Base-by-base conservation (phyloP, 148 eudicot genomes). In the Rhododendron simsii region DNA sequence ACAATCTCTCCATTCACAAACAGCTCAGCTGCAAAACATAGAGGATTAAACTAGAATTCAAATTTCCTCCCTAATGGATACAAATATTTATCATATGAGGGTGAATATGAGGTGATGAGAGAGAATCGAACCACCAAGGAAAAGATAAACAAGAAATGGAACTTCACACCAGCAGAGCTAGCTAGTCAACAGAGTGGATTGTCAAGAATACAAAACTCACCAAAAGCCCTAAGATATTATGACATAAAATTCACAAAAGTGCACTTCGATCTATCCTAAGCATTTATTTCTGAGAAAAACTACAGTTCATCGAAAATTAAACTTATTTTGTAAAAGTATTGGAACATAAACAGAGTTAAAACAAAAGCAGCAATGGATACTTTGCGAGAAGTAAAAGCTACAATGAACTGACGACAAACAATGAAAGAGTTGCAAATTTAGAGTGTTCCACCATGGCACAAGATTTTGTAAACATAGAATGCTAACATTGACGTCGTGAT, bases 1-100 rank as follows among this genome's bases (percentile, higher is more conserved):
- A 97, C 99, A 11, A 97, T 97, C 90, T 95, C 99, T 33, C 99
- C 99, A 84, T 97, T 94, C 59, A 97, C 99, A 80, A 89, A 92
- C 63, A 97, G 92, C 92, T 97, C 99, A 84, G 96, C 99, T 95
- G 91, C 85, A 87, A 45, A 82, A 73, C 44, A 89, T 7, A 86
- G 6, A 33, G 39, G 41, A 83, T 37, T 53, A 81, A 65, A 28
- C 67, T 33, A 81, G 6, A 28, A 7, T 81, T 14, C 28, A 50
- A 78, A 47, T n/a, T 3, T 30, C 57, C 55, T 6, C 20, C 4
- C 20, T 0, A 33, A 73, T 11, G 77, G 33, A 2, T 8, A 74
- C 3, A 6, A 75, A 37, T 39, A 35, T 75, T 59, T 13, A 13
- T 71, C 14, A 28, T 69, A 30, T 11, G 75, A 71, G 76, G 41